Conservation (phyloP, 495 filamentous ascomycete species). For the Chaetomium tenue region DNA sequence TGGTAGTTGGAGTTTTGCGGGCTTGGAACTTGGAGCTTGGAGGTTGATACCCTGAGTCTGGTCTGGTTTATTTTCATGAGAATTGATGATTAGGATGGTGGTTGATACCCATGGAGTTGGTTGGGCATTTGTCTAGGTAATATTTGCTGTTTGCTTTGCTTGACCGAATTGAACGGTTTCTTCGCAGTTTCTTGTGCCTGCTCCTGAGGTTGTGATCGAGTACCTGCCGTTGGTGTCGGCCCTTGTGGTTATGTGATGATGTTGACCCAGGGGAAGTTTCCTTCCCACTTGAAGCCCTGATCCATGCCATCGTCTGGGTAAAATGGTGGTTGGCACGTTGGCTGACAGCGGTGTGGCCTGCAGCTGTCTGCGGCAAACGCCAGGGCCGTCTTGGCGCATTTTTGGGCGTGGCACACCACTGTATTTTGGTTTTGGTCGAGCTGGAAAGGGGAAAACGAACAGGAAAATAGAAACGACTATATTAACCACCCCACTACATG, state of each 20-base stretch:
- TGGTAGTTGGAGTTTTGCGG: background rate
- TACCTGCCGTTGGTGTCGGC: background rate
- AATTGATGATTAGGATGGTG: conserved; percentile 2
- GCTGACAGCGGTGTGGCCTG: conserved; percentile 2
- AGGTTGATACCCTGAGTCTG: conserved; percentile 1
- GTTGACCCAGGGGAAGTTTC: too few relatives aligned
- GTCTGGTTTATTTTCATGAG: conserved; percentile 1
- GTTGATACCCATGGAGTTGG: conserved; percentile 10
- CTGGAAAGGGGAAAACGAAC: too few relatives aligned
- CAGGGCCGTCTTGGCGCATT: too few relatives aligned
- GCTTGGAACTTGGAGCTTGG: background rate
- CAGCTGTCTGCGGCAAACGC: too few relatives aligned
- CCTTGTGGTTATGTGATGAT: too few relatives aligned
- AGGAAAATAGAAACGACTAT: too few relatives aligned
- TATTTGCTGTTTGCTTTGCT: background rate
- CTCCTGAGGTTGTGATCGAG: background rate
- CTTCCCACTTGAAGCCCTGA: background rate
- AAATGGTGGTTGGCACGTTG: background rate
- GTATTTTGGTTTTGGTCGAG: too few relatives aligned
- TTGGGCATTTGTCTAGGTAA: background rate
- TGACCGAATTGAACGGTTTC: background rate
- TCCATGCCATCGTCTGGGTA: background rate
- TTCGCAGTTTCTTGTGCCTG: background rate
- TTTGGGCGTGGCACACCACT: too few relatives aligned
- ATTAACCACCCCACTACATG: too few relatives aligned